These are phyloP conservation scores for Arxiozyma heterogenica DNA, from an alignment of 1,139 yeast genomes.

Conservation along the genomic window DNA sequence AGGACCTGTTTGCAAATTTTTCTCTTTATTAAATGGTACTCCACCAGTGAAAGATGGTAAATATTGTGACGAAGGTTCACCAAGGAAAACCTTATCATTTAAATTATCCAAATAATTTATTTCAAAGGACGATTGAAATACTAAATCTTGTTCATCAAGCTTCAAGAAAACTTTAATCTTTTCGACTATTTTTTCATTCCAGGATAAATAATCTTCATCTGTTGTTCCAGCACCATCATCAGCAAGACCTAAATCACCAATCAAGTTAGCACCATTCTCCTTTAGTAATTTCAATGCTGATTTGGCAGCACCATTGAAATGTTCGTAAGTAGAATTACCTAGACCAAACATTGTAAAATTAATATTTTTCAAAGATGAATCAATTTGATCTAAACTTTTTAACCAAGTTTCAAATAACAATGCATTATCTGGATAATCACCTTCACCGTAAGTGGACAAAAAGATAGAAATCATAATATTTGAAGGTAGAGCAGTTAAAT, in stretches of 20 bases:
- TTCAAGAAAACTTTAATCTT: conserved; percentile 51
- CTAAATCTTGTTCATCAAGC: conserved; percentile 65
- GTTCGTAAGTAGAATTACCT: conserved; percentile 90
- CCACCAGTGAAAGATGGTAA: conserved; percentile 33
- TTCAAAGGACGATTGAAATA: conserved; percentile 64
- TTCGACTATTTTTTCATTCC: conserved; percentile 78
- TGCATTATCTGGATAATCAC: conserved; percentile 95
- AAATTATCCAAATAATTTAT: conserved; percentile 33
- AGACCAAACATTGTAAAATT: conserved; percentile 75
- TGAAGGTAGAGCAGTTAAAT: conserved; percentile 48
- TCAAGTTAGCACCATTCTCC: conserved; percentile 56
- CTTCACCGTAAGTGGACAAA: conserved; percentile 94
- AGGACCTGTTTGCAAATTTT: conserved; percentile 51
- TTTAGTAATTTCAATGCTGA: conserved; percentile 42
- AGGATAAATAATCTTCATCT: conserved; percentile 88
- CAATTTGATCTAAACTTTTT: conserved; percentile 31
- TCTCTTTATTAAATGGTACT: conserved; percentile 24
- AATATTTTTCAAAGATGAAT: conserved; percentile 42
- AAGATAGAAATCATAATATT: conserved; percentile 54
- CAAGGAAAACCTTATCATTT: conserved; percentile 52
- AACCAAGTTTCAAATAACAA: conserved; percentile 58
- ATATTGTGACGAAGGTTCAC: conserved; percentile 75
- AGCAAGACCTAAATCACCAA: conserved; percentile 78
- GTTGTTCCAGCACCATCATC: conserved; percentile 92
- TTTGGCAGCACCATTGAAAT: conserved; percentile 76